Evolutionary conservation across 176 grass and related monocot species (phyloP).

Genomic region (Hordeum marinum): DNA sequence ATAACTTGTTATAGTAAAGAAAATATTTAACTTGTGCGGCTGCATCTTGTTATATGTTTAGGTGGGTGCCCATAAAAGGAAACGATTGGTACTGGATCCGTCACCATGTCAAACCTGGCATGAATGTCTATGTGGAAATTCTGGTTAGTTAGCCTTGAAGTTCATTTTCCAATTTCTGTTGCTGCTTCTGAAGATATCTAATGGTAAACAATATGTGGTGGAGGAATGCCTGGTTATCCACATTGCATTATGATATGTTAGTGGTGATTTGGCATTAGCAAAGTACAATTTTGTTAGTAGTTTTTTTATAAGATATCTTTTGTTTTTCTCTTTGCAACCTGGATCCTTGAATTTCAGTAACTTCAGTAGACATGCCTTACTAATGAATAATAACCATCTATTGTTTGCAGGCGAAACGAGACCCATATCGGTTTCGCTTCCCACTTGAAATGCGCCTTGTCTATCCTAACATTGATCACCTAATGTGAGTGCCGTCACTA

Average conservation of each 20-base stretch:
- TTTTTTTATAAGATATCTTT: background rate
- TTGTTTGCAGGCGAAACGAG: slow-evolving; percentile 79
- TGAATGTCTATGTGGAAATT: slow-evolving; percentile 87
- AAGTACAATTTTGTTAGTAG: background rate
- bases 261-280: slow-evolving; percentile 1
- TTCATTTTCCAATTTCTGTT: background rate
- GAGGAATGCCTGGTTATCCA: background rate
- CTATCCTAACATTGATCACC: slow-evolving; percentile 91
- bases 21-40: background rate
- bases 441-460: slow-evolving; percentile 94
- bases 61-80: slow-evolving; percentile 96
- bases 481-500: slow-evolving; percentile 59
- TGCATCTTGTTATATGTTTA: slow-evolving; percentile 30
- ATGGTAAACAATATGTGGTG: background rate
- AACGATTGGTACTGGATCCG: slow-evolving; percentile 99
- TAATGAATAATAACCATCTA: background rate
- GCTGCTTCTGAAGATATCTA: background rate
- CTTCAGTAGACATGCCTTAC: background rate
- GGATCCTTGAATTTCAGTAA: background rate
- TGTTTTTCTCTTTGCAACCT: background rate
- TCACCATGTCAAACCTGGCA: slow-evolving; percentile 93
- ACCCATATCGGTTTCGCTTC: slow-evolving; percentile 86
- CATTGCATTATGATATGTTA: background rate
- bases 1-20: background rate
- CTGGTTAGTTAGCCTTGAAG: slow-evolving; percentile 52